phyloP scores from a whole-genome alignment of 129 eudicot genomes.

The Oenanthe sinensis region DNA sequence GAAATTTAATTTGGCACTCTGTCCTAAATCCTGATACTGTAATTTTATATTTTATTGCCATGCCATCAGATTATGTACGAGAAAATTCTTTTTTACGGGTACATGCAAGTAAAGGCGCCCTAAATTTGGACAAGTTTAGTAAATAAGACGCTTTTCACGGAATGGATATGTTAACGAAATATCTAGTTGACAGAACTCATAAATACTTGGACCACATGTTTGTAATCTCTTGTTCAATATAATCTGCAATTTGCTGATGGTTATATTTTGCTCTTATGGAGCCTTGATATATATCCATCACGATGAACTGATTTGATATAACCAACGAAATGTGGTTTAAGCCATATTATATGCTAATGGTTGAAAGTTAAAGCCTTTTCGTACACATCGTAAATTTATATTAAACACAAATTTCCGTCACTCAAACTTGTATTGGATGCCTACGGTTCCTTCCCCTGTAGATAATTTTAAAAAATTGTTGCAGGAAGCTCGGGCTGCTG shows the following conservation, averaged over 20 bases:
- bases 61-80: neutral
- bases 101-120: neutral
- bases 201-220: neutral
- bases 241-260: neutral
- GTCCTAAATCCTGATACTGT: neutral
- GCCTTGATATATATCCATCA: neutral
- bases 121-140: neutral
- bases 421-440: neutral
- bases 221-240: neutral
- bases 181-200: neutral
- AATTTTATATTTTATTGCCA: neutral
- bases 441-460: neutral
- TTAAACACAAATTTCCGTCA: neutral
- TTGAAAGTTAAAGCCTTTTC: neutral
- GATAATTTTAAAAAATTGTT: neutral
- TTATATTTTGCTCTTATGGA: neutral
- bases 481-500: constrained; percentile 94
- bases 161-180: neutral
- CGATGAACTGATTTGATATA: neutral
- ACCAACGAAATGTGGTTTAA: neutral
- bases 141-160: neutral
- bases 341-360: neutral
- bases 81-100: neutral
- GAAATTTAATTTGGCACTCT: too few species aligned
- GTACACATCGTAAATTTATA: neutral